Conservation (phyloP, 805 yeast genomes). For the Candida rishiriensis region DNA sequence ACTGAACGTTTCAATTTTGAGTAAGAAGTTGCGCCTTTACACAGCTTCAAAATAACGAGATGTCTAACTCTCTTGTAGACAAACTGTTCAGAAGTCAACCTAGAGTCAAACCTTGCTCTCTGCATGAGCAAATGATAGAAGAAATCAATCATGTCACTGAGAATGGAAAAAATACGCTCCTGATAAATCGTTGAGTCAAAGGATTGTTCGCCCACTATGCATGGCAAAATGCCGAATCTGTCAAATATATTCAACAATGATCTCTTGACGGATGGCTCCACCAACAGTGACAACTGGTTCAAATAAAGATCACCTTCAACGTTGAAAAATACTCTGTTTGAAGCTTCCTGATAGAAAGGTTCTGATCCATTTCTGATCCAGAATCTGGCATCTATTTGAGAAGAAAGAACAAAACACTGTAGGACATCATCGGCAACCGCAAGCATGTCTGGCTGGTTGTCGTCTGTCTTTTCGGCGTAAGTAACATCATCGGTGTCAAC, state of each 20-base stretch:
- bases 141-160: conserved; percentile 39
- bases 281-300: conserved; percentile 38
- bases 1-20: conserved; percentile 37
- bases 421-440: conserved; percentile 53
- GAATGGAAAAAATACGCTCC: conserved; percentile 41
- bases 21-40: conserved; percentile 50
- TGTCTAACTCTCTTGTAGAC: conserved; percentile 28
- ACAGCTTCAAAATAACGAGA: conserved; percentile 46
- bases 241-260: conserved; percentile 38
- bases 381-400: conserved; percentile 59
- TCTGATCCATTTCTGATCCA: conserved; percentile 72
- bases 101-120: conserved; percentile 25
- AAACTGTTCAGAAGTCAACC: conserved; percentile 9
- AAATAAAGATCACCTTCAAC: conserved; percentile 41
- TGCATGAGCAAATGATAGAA: conserved; percentile 40
- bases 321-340: conserved; percentile 18
- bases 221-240: conserved; percentile 50
- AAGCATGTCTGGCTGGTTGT: conserved; percentile 32
- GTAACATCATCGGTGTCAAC: conserved; percentile 3
- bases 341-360: conserved; percentile 19
- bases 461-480: conserved; percentile 6
- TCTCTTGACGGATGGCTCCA: conserved; percentile 32
- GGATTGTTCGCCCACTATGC: conserved; percentile 10
- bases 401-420: conserved; percentile 53
- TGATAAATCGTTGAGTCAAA: conserved; percentile 39